These are phyloP conservation scores for Kluyveromyces starmeri DNA, from an alignment of 805 yeast genomes.

Conservation along the genomic window DNA sequence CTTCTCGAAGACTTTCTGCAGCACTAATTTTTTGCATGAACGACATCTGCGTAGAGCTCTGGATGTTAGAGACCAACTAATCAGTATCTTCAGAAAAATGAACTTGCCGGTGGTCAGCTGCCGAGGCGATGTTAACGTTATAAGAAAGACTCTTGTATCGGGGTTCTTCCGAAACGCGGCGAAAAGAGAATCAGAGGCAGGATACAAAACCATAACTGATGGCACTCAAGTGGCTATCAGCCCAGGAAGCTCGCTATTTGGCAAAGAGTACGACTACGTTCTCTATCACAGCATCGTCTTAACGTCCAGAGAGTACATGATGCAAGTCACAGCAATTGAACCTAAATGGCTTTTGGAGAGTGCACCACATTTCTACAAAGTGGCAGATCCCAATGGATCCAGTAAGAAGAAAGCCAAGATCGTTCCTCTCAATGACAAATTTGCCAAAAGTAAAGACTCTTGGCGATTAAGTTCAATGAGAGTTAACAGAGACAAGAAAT, in stretches of 20 bases:
- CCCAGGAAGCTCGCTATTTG: slow-evolving; percentile 72
- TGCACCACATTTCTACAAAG: slow-evolving; percentile 69
- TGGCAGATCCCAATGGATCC: slow-evolving; percentile 45
- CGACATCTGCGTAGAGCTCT: slow-evolving; percentile 67
- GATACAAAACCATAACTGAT: slow-evolving; percentile 61
- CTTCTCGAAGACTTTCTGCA: slow-evolving; percentile 35
- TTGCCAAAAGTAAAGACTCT: slow-evolving; percentile 50
- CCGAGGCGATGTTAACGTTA: slow-evolving; percentile 44
- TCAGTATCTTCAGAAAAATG: slow-evolving; percentile 44
- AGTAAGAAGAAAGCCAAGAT: slow-evolving; percentile 55
- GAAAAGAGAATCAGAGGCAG: slow-evolving; percentile 62
- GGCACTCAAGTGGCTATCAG: slow-evolving; percentile 72
- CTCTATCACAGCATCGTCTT: slow-evolving; percentile 73
- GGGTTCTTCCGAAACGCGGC: slow-evolving; percentile 65
- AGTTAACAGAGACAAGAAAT: slow-evolving; percentile 24
- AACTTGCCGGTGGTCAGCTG: slow-evolving; percentile 40
- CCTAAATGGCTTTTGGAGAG: slow-evolving; percentile 66
- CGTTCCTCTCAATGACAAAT: slow-evolving; percentile 60
- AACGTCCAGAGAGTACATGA: slow-evolving; percentile 87
- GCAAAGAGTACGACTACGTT: slow-evolving; percentile 62
- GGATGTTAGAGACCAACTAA: slow-evolving; percentile 71
- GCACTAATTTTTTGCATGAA: slow-evolving; percentile 61
- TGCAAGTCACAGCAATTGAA: slow-evolving; percentile 74
- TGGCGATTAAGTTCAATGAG: slow-evolving; percentile 62
- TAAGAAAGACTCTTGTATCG: slow-evolving; percentile 54